Evolutionary conservation across 345 rosid species (phyloP), one percentile per base, ranked within the genome.

Genomic region (Moringa oleifera): DNA sequence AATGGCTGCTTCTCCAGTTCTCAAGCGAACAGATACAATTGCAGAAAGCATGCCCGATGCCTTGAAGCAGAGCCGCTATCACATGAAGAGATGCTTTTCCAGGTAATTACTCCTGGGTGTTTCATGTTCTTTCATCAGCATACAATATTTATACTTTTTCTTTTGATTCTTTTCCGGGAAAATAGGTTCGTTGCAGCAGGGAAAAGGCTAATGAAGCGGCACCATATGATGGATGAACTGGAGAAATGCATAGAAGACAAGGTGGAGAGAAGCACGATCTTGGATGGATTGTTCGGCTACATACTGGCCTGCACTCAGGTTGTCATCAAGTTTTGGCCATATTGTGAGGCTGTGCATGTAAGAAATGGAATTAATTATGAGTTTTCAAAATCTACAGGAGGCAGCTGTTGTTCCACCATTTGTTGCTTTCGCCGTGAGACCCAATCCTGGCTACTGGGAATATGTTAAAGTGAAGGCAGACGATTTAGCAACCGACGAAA

Each of bases 41-140:
- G 85, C 89, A 6, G 95, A 88, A 8, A 77, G 71, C 77, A 86
- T 94, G 96, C 96, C 99, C 7, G 95, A 81, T 58, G 99, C 99
- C 11, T 59, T 88, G 70, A 85, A 59, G 79, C 81, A 88, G 72
- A 85, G 95, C 71, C 80, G 82, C 37, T 86, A 80, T 69, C 80
- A 88, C 46, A 86, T 83, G 90, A 88, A 87, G 78, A 85, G 57
- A 78, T 90, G 96, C 71, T 85, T 94, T 58, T 68, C 90, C 58
- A 85, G 88, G 96, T 92, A 53, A 10, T 33, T 33, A 4, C 37
- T 2, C 5, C 6, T 50, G 20, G n/a, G 47, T 41, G 6, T 41
- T 16, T 41, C 12, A 41, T 15, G 17, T 41, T 41, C 59, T 49
- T 55, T 64, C 33, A 33, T 20, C 12, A 52, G n/a, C n/a, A 36